These are phyloP conservation scores for Lepidium aucheri DNA, from an alignment of 345 rosid species.

Conservation along the genomic window DNA sequence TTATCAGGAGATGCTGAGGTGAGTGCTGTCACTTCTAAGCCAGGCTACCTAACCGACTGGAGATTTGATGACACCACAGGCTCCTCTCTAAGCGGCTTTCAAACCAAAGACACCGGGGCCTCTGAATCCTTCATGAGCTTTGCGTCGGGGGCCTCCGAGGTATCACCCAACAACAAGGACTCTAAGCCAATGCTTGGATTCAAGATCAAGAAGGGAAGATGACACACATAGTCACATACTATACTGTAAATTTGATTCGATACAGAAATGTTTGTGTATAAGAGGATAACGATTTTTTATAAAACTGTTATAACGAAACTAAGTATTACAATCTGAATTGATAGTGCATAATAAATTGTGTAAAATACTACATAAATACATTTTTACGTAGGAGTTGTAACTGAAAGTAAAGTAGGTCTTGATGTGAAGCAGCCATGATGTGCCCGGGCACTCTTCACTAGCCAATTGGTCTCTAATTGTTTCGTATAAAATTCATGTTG, in stretches of 20 bases:
- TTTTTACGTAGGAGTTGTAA: too few relatives aligned
- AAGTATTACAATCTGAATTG: too few relatives aligned
- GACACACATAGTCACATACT: too few relatives aligned
- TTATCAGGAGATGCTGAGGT: constrained; percentile 64
- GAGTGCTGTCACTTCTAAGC: constrained; percentile 26
- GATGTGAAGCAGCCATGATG: too few relatives aligned
- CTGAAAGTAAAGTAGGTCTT: too few relatives aligned
- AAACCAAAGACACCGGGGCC: neutral
- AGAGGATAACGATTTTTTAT: neutral
- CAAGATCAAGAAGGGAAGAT: constrained; percentile 17
- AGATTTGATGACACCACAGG: constrained; percentile 34
- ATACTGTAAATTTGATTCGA: neutral
- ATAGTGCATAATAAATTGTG: too few relatives aligned
- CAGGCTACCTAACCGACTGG: constrained; percentile 57
- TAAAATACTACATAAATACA: too few relatives aligned
- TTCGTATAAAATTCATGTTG: too few relatives aligned
- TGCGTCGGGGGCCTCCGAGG: neutral
- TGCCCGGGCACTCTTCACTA: too few relatives aligned
- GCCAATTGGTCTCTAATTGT: too few relatives aligned
- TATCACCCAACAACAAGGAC: neutral
- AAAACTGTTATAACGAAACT: too few relatives aligned
- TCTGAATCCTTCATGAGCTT: neutral
- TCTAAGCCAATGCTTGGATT: constrained; percentile 13
- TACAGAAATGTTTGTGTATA: neutral
- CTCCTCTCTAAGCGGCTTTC: constrained; percentile 17